Base-by-base conservation (phyloP, 192 early-diverging fungal genomes). In the Hyaloraphidium curvatum region DNA sequence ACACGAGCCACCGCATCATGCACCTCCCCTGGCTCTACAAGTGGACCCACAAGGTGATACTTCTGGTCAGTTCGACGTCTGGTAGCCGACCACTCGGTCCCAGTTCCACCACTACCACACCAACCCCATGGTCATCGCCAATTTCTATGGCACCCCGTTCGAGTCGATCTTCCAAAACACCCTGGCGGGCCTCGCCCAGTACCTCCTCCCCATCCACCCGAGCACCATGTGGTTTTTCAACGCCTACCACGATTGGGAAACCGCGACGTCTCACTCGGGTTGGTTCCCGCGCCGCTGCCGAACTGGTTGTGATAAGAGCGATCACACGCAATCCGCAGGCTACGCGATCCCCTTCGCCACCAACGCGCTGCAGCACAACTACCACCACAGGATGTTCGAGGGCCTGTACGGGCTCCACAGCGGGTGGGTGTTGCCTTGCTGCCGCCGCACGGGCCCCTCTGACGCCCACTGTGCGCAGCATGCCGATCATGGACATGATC, bases 181-280 rank as follows among this genome's bases (percentile, higher is more conserved):
- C 23, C 43, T 48, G 43, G 5, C 43, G 14, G 11, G 14, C 25
- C 43, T 48, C 7, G 43, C 17, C 14, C 7, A 9, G 7, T 25
- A 22, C 7, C 14, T 25, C 9, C 23, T 21, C 23, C 43, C 43
- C 7, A 7, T 19, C 17, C 43, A 48, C 23, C 43, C 43, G 23
- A 48, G 43, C 43, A 48, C 43, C 14, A 48, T 48, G 43, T 48
- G 43, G 43, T 48, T 48, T 19, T 48, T 48, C 43, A 21, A 7
- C 43, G 23, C 23, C 7, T 48, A 48, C 43, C 14, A 25, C 7
- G 14, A 48, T 19, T 48, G 14, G 14, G 43, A 48, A 19, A 48
- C 43, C 7, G 43, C 23, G 43, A 48, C 43, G 14, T 21, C 14
- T 4, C 43, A 48, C 43, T 22, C 17, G 17, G n/a, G n/a, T n/a